phyloP scores from a whole-genome alignment of 2,329 filamentous ascomycete species.

The Westerdykella aurantiaca region DNA sequence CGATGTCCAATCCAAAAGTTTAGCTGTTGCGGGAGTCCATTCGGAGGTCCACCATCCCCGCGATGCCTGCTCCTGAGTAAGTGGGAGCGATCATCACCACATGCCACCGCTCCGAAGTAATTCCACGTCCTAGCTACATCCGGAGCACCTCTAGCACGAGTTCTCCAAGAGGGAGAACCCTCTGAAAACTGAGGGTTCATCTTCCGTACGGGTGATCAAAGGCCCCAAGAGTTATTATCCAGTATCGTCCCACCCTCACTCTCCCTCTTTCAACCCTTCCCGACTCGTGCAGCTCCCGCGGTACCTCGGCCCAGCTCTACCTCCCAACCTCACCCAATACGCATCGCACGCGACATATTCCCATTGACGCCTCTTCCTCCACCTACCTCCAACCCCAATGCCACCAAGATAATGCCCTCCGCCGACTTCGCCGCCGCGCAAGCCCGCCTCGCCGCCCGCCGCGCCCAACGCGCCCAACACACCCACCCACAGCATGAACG shows the following conservation, averaged over 20 bases:
- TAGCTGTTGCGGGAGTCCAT: slow-evolving; percentile 4
- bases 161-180: no score
- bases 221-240: no score
- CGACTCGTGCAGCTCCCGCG: background rate
- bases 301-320: slow-evolving; percentile 1
- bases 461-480: slow-evolving; percentile 66
- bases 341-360: slow-evolving; percentile 14
- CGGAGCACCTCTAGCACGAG: no score
- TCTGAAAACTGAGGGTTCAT: no score
- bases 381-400: slow-evolving; percentile 29
- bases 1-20: background rate
- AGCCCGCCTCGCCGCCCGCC: slow-evolving; percentile 75
- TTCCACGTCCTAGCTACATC: no score
- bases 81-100: no score
- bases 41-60: no score
- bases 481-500: slow-evolving; percentile 52
- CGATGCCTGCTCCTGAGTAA: no score
- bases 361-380: slow-evolving; percentile 44
- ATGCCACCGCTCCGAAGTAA: no score
- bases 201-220: no score
- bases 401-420: slow-evolving; percentile 43
- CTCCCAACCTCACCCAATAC: background rate
- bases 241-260: no score
- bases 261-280: background rate
- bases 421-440: slow-evolving; percentile 83